These are phyloP conservation scores for Xylaria multiplex DNA, from an alignment of 2,329 filamentous ascomycete species.

Conservation along the genomic window DNA sequence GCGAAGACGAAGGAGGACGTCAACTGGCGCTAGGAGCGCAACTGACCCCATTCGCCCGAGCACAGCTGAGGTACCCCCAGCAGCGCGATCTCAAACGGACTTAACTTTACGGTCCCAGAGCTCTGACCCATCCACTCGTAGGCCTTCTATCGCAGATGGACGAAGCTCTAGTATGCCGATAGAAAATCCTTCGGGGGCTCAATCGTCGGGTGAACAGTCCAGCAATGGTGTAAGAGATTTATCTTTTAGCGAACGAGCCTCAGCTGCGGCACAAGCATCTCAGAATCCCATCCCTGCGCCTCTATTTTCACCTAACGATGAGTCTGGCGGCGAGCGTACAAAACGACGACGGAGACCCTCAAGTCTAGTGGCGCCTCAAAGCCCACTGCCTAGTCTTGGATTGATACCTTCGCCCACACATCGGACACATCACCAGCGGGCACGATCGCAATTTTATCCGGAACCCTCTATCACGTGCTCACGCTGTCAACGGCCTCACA, in stretches of 20 bases:
- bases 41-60: slow-evolving; percentile 59
- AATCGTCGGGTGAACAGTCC: slow-evolving; percentile 41
- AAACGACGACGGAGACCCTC: slow-evolving; percentile 51
- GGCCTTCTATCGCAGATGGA: slow-evolving; percentile 55
- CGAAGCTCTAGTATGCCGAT: slow-evolving; percentile 54
- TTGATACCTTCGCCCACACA: slow-evolving; percentile 47
- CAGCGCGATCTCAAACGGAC: slow-evolving; percentile 73
- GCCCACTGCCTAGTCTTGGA: slow-evolving; percentile 47
- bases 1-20: slow-evolving; percentile 59
- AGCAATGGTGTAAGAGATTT: slow-evolving; percentile 42
- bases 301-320: slow-evolving; percentile 34
- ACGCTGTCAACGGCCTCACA: slow-evolving; percentile 74
- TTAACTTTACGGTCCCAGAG: slow-evolving; percentile 59
- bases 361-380: slow-evolving; percentile 53
- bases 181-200: slow-evolving; percentile 40
- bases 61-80: slow-evolving; percentile 58
- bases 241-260: slow-evolving; percentile 53
- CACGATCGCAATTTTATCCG: slow-evolving; percentile 63
- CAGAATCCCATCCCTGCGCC: slow-evolving; percentile 35
- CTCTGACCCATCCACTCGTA: slow-evolving; percentile 51
- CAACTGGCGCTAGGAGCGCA: slow-evolving; percentile 65
- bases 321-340: slow-evolving; percentile 36
- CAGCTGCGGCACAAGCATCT: slow-evolving; percentile 35
- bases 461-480: slow-evolving; percentile 81
- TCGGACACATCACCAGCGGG: slow-evolving; percentile 51